phyloP scores from a whole-genome alignment of 2,329 filamentous ascomycete species.

The Claviceps africana region DNA sequence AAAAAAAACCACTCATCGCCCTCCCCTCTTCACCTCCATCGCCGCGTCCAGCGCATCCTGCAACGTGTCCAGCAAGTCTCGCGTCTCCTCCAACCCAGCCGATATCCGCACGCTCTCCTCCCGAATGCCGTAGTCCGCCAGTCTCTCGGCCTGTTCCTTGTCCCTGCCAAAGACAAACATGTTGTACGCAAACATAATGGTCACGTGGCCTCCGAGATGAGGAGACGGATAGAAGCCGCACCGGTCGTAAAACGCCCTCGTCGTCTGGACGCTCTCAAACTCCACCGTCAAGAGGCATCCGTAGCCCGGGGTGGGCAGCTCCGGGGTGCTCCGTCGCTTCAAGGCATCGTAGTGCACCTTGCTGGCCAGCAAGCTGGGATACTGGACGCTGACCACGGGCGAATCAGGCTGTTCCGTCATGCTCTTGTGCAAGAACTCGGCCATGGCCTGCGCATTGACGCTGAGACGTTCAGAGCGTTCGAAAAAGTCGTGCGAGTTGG shows the following conservation, averaged over 20 bases:
- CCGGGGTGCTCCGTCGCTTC: conserved; percentile 23
- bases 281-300: conserved; percentile 41
- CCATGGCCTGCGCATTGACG: conserved; percentile 29
- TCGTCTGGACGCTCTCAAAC: conserved; percentile 26
- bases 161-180: conserved; percentile 28
- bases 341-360: conserved; percentile 20
- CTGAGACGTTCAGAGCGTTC: conserved; percentile 25
- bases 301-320: conserved; percentile 36
- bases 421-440: conserved; percentile 21
- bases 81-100: conserved; percentile 31
- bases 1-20: too few relatives aligned
- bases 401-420: conserved; percentile 14
- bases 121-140: conserved; percentile 23
- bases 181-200: conserved; percentile 34
- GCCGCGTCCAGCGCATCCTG: conserved; percentile 9
- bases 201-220: conserved; percentile 39
- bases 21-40: conserved; percentile 6
- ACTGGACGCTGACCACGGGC: conserved; percentile 27
- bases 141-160: conserved; percentile 21
- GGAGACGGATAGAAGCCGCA: conserved; percentile 36
- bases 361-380: conserved; percentile 26
- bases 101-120: conserved; percentile 31
- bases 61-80: conserved; percentile 25
- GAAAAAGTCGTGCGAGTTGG: conserved; percentile 31
- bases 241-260: conserved; percentile 34